These are phyloP conservation scores for Hansenula lynferdii DNA, from an alignment of 1,139 yeast species.

Conservation along the genomic window DNA sequence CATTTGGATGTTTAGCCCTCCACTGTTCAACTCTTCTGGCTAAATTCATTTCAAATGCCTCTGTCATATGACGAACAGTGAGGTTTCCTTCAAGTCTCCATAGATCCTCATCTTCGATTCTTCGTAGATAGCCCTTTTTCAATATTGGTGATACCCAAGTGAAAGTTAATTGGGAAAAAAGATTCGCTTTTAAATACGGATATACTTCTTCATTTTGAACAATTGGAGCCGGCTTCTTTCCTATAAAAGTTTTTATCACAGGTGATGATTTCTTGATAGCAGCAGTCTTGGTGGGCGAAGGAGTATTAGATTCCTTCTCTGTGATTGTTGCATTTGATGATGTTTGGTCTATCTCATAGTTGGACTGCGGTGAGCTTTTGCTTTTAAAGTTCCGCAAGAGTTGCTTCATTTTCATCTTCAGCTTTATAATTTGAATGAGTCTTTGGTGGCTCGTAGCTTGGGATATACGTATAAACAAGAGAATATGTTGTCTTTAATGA, in stretches of 20 bases:
- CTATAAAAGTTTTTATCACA: constrained; percentile 8
- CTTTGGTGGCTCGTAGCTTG: too few relatives aligned
- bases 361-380: not conserved
- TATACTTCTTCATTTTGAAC: constrained; percentile 27
- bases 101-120: constrained; percentile 38
- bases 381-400: too few relatives aligned
- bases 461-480: too few relatives aligned
- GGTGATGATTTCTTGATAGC: constrained; percentile 5
- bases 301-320: not conserved
- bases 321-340: not conserved
- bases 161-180: constrained; percentile 31
- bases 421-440: too few relatives aligned
- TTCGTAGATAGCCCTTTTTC: constrained; percentile 40
- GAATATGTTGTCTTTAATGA: too few relatives aligned
- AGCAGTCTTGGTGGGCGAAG: not conserved
- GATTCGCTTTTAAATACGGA: constrained; percentile 30
- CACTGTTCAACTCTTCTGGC: constrained; percentile 20
- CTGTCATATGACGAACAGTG: constrained; percentile 29
- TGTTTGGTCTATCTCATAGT: not conserved
- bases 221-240: constrained; percentile 17
- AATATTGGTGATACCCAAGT: constrained; percentile 37
- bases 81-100: constrained; percentile 31
- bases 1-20: constrained; percentile 20
- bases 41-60: constrained; percentile 18
- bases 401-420: too few relatives aligned